Conservation (phyloP, 1,284 basidiomycete genomes). For the Pseudozyma tsukubaensis region DNA sequence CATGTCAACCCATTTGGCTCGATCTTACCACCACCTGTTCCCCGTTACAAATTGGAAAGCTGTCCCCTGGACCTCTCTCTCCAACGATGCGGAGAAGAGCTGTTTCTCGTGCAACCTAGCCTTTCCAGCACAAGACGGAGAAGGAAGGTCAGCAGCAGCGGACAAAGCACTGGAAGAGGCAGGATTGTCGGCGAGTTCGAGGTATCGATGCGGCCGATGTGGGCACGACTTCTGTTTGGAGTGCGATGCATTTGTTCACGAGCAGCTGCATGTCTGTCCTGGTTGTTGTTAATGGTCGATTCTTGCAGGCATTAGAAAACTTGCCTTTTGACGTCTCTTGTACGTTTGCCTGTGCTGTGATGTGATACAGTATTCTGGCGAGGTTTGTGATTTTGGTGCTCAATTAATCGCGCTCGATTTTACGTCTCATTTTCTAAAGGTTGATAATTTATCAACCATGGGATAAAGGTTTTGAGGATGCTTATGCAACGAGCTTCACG, state of each 20-base stretch:
- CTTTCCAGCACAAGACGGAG: conserved; percentile 35
- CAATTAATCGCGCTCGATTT: too few species aligned
- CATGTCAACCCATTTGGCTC: conserved; percentile 92
- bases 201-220: conserved; percentile 62
- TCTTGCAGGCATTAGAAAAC: neutral
- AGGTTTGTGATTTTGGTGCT: too few species aligned
- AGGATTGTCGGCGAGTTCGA: conserved; percentile 53
- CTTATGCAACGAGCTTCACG: too few species aligned
- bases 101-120: conserved; percentile 54
- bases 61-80: conserved; percentile 69
- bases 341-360: too few species aligned
- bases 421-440: too few species aligned
- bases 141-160: conserved; percentile 17
- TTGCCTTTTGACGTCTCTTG: too few species aligned
- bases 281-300: conserved; percentile 52
- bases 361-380: too few species aligned
- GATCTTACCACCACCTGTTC: conserved; percentile 94
- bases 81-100: neutral
- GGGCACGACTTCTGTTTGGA: conserved; percentile 63
- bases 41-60: conserved; percentile 84
- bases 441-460: too few species aligned
- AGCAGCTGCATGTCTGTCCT: conserved; percentile 64
- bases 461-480: too few species aligned
- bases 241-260: conserved; percentile 67
- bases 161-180: conserved; percentile 33